Base-by-base conservation (phyloP, 2,329 filamentous ascomycete species). In the Nothomitra cinnamomea region DNA sequence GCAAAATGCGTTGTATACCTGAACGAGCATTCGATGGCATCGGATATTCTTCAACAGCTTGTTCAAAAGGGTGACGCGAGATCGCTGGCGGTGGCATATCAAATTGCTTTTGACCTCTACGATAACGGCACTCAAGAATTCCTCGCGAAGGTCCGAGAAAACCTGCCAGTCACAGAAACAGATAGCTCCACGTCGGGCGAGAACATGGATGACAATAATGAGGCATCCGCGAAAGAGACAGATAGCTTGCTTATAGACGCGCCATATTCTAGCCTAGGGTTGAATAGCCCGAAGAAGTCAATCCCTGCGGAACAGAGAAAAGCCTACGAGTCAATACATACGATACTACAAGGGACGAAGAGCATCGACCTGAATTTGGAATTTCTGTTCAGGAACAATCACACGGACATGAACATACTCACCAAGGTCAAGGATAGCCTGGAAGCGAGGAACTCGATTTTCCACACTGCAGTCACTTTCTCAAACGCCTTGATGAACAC, bases 401-500 rank as follows among this genome's bases (percentile, higher is more conserved):
- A 85, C 64, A 89, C 88, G 40, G 92, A 98, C 63, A 77, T 88
- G 58, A 85, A 82, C 61, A 92, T 98, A 57, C 74, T 98, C 55
- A 95, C 95, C 76, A 95, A 95, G 71, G 83, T 98, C 45, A 85
- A 90, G 51, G 92, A 98, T 66, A 95, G 89, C 61, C 73, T 98
- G 15, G 92, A 98, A 65, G 88, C 89, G 36, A 80, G 94, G 53
- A 96, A 95, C 70, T 96, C 90, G 32, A 98, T 98, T 60, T 96
- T 96, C 77, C 92, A 98, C 68, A 94, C 88, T 1, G 88, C 89
- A 2, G 87, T 98, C 54, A 96, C 92, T 0, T 92, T 98, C 63
- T 92, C 90, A 64, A 96, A 96, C 63, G 92, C 89, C 10, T 96
- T 98, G 67, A 98, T 98, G 92, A 94, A 98, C 66, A 89, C 94